Evolutionary conservation across 352 stramenopile genomes (phyloP).

Genomic region (Globisporangium apiculatum): DNA sequence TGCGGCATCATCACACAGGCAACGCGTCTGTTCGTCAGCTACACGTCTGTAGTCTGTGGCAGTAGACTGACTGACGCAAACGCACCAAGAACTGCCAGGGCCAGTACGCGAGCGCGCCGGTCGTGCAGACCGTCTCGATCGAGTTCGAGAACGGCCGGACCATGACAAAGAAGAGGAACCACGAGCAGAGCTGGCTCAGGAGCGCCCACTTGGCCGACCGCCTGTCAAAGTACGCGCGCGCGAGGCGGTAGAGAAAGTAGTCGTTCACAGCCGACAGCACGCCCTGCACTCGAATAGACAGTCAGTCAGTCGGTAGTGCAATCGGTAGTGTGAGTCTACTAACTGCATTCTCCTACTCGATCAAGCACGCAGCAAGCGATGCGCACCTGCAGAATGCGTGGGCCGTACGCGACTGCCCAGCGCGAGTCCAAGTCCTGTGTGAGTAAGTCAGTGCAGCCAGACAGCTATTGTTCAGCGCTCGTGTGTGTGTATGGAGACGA

Average conservation of each 20-base stretch:
- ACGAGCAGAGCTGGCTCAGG: conserved; percentile 71
- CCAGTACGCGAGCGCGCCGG: conserved; percentile 64
- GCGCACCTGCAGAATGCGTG: conserved; percentile 33
- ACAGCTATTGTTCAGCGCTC: too few species aligned
- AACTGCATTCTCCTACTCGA: too few species aligned
- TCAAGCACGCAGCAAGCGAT: too few species aligned
- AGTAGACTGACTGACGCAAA: background rate
- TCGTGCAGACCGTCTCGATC: conserved; percentile 77
- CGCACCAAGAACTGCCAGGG: conserved; percentile 65
- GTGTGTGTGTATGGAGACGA: background rate
- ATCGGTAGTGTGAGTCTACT: too few species aligned
- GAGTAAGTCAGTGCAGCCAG: background rate
- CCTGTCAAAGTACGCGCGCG: conserved; percentile 54
- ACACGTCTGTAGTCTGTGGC: background rate
- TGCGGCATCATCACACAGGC: conserved; percentile 2
- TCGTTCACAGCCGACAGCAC: conserved; percentile 62
- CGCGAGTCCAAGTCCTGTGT: conserved; percentile 66
- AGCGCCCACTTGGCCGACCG: conserved; percentile 62
- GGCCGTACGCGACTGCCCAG: conserved; percentile 78
- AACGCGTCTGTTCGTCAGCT: background rate
- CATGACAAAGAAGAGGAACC: conserved; percentile 85
- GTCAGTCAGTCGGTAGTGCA: too few species aligned
- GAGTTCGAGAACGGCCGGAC: conserved; percentile 85
- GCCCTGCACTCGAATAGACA: conserved; percentile 18
- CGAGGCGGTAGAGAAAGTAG: conserved; percentile 65